Percentiles rank a stretch among this genome's conserved stretches.
These are phyloP conservation scores for Penstemon barbatus DNA, from an alignment of 257 asterid genomes.

Conservation along the genomic window DNA sequence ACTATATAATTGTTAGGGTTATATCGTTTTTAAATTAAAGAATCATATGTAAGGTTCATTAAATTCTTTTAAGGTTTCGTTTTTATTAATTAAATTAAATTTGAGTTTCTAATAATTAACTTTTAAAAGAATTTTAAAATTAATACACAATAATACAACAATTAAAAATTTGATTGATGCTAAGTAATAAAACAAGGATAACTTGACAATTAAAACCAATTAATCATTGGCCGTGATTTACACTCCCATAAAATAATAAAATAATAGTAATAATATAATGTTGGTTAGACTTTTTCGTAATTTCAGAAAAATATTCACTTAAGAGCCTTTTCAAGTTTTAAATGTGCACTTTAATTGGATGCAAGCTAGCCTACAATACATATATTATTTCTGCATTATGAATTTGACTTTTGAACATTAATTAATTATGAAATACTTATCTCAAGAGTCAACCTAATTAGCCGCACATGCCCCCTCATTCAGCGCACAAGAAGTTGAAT, in stretches of 20 bases:
- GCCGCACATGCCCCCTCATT: slow-evolving; percentile 16
- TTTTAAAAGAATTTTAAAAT: no score
- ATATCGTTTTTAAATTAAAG: no score
- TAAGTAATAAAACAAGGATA: no score
- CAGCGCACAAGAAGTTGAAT: not conserved
- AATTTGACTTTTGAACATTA: slow-evolving; percentile 19
- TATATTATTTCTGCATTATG: not conserved
- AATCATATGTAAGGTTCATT: no score
- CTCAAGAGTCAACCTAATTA: slow-evolving; percentile 24
- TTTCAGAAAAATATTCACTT: slow-evolving; percentile 19
- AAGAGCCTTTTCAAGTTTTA: slow-evolving; percentile 3
- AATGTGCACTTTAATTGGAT: not conserved
- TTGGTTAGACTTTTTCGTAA: not conserved
- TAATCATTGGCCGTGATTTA: no score
- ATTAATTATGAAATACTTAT: not conserved
- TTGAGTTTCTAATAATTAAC: no score
- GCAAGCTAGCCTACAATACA: not conserved
- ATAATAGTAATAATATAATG: not conserved
- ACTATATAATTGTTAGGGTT: no score
- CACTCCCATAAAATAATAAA: not conserved
- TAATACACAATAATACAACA: no score
- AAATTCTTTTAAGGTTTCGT: no score
- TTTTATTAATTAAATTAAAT: no score
- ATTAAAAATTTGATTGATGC: no score
- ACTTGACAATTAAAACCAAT: no score